phyloP scores from a whole-genome alignment of 371 early-diverging fungal genomes.

The Lichtheimia hyalospora region DNA sequence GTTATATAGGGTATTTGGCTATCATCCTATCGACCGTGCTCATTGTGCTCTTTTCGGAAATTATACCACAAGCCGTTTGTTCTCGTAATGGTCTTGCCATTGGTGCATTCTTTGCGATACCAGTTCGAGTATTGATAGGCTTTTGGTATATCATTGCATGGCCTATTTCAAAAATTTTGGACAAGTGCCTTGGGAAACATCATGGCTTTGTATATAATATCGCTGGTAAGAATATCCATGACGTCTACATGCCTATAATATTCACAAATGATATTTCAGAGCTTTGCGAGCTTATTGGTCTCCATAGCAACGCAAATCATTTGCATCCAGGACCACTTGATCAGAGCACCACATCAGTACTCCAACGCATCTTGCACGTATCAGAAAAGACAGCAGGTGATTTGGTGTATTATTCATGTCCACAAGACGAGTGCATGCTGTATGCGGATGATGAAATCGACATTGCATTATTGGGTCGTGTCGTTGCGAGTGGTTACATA shows the following conservation, averaged over 20 bases:
- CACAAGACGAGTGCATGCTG: conserved; percentile 46
- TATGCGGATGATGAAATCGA: conserved; percentile 49
- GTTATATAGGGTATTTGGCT: conserved; percentile 60
- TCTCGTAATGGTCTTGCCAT: conserved; percentile 78
- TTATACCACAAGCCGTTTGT: conserved; percentile 85
- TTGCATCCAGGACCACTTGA: conserved; percentile 51
- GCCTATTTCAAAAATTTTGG: conserved; percentile 78
- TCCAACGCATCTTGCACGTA: conserved; percentile 62
- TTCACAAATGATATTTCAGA: conserved; percentile 34
- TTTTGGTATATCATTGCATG: conserved; percentile 71
- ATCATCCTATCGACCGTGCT: conserved; percentile 75
- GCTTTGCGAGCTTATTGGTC: conserved; percentile 71
- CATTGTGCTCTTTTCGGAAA: conserved; percentile 85
- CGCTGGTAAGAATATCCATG: conserved; percentile 33
- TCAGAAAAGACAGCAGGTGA: conserved; percentile 48
- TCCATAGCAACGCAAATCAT: conserved; percentile 54
- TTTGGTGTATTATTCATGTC: not conserved
- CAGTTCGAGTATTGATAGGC: conserved; percentile 66
- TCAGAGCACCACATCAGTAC: conserved; percentile 38
- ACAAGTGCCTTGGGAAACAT: conserved; percentile 67
- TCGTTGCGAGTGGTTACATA: conserved; percentile 64
- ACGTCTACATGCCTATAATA: not conserved
- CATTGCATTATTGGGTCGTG: conserved; percentile 37
- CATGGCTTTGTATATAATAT: conserved; percentile 68
- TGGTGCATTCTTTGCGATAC: conserved; percentile 81